phyloP scores from a whole-genome alignment of 2,329 filamentous ascomycete genomes.

The Chrysosporium queenslandicum region DNA sequence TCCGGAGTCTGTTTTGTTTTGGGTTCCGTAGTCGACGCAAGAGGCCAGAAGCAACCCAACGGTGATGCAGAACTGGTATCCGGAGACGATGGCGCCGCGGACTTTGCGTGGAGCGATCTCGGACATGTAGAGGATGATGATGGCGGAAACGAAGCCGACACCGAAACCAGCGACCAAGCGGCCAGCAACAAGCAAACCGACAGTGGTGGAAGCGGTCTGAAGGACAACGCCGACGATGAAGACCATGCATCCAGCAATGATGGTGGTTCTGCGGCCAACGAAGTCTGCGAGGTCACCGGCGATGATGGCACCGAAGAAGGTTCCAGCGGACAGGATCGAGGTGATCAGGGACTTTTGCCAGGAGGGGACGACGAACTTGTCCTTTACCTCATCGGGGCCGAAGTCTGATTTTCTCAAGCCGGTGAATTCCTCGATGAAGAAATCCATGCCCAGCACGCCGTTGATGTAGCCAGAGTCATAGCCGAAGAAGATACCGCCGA shows the following conservation, averaged over 20 bases:
- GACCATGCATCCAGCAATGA: constrained; percentile 60
- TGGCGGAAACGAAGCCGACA: constrained; percentile 70
- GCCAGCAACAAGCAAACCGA: constrained; percentile 58
- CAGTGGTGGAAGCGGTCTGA: constrained; percentile 49
- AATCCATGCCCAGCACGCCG: constrained; percentile 43
- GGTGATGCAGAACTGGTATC: constrained; percentile 76
- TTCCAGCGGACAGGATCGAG: constrained; percentile 66
- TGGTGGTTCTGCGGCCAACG: constrained; percentile 55
- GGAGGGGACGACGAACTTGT: constrained; percentile 37
- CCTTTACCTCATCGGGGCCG: background rate
- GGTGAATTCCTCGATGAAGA: constrained; percentile 31
- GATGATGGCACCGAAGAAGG: constrained; percentile 68
- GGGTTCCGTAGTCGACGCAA: constrained; percentile 61
- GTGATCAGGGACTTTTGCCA: constrained; percentile 53
- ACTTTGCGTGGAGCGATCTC: constrained; percentile 67
- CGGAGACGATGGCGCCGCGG: constrained; percentile 67
- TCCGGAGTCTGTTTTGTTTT: constrained; percentile 51
- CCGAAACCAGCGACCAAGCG: constrained; percentile 67
- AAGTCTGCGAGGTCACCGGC: constrained; percentile 68
- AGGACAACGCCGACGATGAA: constrained; percentile 60
- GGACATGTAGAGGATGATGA: constrained; percentile 79
- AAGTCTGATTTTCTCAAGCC: constrained; percentile 24
- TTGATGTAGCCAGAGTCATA: constrained; percentile 50
- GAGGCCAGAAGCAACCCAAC: constrained; percentile 67
- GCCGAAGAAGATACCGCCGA: constrained; percentile 52